Evolutionary conservation across 345 rosid species (phyloP).

Genomic region (Arabidopsis arenosa): DNA sequence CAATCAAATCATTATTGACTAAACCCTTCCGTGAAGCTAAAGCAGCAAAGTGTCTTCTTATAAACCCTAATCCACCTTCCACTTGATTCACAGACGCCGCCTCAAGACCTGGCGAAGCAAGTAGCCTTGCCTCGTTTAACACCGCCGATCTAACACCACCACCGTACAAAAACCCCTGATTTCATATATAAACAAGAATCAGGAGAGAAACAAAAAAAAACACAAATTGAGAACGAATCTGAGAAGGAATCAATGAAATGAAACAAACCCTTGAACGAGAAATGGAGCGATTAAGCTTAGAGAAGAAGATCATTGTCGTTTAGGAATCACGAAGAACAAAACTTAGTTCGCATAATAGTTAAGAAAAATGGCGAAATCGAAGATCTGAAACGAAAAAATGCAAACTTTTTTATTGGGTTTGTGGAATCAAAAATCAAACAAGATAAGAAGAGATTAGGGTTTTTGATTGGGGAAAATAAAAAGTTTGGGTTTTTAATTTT

Average conservation of each 20-base stretch:
- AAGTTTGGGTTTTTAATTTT: slow-evolving; percentile 1
- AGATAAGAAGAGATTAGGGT: slow-evolving; percentile 25
- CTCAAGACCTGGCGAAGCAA: slow-evolving; percentile 28
- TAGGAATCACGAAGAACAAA: slow-evolving; percentile 4
- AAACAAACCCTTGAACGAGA: slow-evolving; percentile 44
- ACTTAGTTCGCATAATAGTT: slow-evolving; percentile 34
- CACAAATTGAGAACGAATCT: slow-evolving; percentile 15
- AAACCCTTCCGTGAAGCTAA: slow-evolving; percentile 48
- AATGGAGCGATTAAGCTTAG: slow-evolving; percentile 40
- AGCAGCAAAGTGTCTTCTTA: slow-evolving; percentile 63
- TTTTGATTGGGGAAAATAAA: slow-evolving; percentile 1
- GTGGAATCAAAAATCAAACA: background rate
- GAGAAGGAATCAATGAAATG: background rate
- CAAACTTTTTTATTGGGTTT: background rate
- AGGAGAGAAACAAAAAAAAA: background rate
- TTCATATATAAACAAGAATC: background rate
- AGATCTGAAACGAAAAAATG: slow-evolving; percentile 23
- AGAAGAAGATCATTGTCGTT: slow-evolving; percentile 41
- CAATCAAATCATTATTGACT: slow-evolving; percentile 50
- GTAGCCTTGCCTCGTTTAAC: slow-evolving; percentile 9
- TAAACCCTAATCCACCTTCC: slow-evolving; percentile 55
- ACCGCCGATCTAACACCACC: slow-evolving; percentile 43
- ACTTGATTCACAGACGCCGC: slow-evolving; percentile 41
- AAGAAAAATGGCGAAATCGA: background rate
- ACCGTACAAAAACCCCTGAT: slow-evolving; percentile 28